Base-by-base conservation (phyloP, 2,329 filamentous ascomycete species). In the Colletotrichum filicis region DNA sequence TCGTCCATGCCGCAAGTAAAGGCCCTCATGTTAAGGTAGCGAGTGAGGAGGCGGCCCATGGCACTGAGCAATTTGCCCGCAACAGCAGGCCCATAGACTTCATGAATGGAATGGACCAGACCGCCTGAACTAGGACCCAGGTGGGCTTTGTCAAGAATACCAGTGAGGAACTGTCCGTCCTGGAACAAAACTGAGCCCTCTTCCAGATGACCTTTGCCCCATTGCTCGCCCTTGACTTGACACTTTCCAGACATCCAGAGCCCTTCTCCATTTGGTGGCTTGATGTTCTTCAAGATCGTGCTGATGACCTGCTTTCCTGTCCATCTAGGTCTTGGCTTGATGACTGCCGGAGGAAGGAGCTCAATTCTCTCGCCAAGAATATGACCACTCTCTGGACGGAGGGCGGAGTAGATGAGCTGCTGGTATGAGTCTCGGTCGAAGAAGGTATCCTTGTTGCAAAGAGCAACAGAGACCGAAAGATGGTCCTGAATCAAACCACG, bases 1-100 rank as follows among this genome's bases (percentile, higher is more conserved):
- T 99, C 97, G 79, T 99, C 96, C 83, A 99, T 98, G 80, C 97
- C 97, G 82, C 97, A 99, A 76, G 94, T 97, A 82, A 98, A 98
- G 1, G 96, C 97, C 64, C 95, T 90, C 92, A 98, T 97, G 79
- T 97, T 94, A 74, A 98, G 88, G 76, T 95, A 93, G 78, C 95
- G 93, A 0, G 97, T 99, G 75, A 99, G 85, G 30, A 99, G 87
- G 69, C 97, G 92, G 66, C 97, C 97, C 68, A 99, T 88, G 77
- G 96, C 93, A 86, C 95, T 97, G 66, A 99, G 90, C 11, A 98
- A 86, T 79, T 94, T 95, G 42, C 97, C 96, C 24, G 97, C 96
- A 75, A 93, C 89, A 19, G 92, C 93, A 70, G 97, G 93, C 2
- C 97, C 97, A 80, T 98, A 98, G 1, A 95, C 91, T 80, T 99